Base-by-base conservation (phyloP, 2,329 filamentous ascomycete species). In the Parasarocladium wereldwijsianum region DNA sequence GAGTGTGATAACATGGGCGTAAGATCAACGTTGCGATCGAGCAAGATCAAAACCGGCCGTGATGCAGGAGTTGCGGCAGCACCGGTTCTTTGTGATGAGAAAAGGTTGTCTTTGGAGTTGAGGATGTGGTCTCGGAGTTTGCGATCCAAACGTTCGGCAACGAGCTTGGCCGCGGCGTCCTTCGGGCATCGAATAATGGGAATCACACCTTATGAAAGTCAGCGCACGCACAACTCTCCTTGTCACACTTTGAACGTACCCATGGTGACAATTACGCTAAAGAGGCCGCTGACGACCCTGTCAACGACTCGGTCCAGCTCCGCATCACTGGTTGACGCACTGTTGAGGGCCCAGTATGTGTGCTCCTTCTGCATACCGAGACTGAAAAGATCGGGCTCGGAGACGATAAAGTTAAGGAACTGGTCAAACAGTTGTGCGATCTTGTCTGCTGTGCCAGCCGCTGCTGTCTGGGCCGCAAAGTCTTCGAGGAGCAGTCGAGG, bases 1-100 rank as follows among this genome's bases (percentile, higher is more conserved):
- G 86, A 94, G 55, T 98, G 90, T 10, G 87, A 94, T n/a, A 98
- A 68, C 90, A 98, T 96, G 3, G 90, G 86, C 39, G 93, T 84
- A 31, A 98, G 59, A 52, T 98, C 90, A 25, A 98, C 76, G 46
- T 94, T 96, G 41, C 90, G 77, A 54, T 98, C 90, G 27, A 96
- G 77, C 31, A 98, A 80, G 40, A 98, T 74, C 26, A 98, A 70
- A 1, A 96, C 84, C 1, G 92, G 90, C 28, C 92, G 66, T 15
- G 83, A 81, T 7, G 76, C 70, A 3, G 77, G 69, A 1, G 80
- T 76, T 11, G 69, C 66, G 2, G 66, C 52, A 6, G 64, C 56
- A 6, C 64, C 57, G 2, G 74, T 64, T 36, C 80, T 66, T 30
- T 75, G 65, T 34, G 55, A 59, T 23, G 85, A 92, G 52, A 98